A percentile compares a stretch with the other conserved stretches of the same genome.
phyloP scores from a whole-genome alignment of 768 basidiomycete species.

The Tylopilus felleus region DNA sequence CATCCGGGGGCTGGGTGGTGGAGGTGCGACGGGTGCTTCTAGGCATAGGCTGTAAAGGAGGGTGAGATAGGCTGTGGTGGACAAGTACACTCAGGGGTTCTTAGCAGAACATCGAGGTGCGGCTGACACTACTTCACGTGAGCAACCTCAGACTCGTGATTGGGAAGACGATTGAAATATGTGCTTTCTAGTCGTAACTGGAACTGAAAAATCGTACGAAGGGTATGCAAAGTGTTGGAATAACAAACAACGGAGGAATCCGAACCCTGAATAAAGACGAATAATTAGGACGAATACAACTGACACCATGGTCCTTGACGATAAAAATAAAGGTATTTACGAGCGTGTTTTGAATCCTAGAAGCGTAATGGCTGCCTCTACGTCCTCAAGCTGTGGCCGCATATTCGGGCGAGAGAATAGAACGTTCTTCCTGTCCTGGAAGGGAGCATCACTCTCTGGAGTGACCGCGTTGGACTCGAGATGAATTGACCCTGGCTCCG shows the following conservation, averaged over 20 bases:
- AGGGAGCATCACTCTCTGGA: constrained; percentile 1
- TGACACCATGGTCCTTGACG: not conserved
- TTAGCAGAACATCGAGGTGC: not conserved
- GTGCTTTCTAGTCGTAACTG: not conserved
- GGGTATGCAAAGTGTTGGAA: constrained; percentile 9
- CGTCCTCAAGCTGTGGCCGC: constrained; percentile 29
- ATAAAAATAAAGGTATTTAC: not conserved
- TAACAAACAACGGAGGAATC: constrained; percentile 9
- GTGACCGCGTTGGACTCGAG: constrained; percentile 12
- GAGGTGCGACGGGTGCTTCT: constrained; percentile 27
- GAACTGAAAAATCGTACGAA: not conserved
- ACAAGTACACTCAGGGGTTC: constrained; percentile 1
- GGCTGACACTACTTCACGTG: constrained; percentile 29
- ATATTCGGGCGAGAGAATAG: not conserved
- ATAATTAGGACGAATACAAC: constrained; percentile 27
- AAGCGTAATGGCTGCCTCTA: constrained; percentile 37
- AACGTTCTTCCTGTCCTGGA: not conserved
- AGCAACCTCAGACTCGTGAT: not conserved
- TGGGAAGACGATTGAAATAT: not conserved
- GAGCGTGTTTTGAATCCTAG: constrained; percentile 31
- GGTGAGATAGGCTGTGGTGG: constrained; percentile 12
- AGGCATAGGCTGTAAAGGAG: too few species aligned
- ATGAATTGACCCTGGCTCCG: constrained; percentile 17
- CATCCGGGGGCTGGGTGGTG: not conserved
- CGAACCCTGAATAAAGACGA: constrained; percentile 24